phyloP scores from a whole-genome alignment of 306 rosid genomes.

The Hylodesmum podocarpum region DNA sequence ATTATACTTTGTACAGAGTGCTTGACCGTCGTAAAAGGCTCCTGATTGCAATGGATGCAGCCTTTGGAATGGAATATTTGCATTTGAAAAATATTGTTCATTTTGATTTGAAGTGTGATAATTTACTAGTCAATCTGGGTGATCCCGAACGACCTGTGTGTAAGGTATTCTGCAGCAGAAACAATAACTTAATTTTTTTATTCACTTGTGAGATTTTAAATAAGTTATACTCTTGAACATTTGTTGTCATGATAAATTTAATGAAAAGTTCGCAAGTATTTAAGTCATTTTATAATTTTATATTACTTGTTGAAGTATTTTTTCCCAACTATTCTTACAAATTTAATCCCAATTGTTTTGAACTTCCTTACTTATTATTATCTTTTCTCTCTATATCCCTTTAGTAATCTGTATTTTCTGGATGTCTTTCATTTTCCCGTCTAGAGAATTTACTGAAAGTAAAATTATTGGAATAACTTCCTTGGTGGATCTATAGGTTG shows the following conservation, averaged over 20 bases:
- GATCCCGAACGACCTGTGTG: conserved; percentile 90
- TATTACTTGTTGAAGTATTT: background rate
- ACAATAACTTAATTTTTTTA: background rate
- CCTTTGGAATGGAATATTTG: conserved; percentile 98
- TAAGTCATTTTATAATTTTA: background rate
- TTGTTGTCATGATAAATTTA: background rate
- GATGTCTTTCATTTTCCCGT: background rate
- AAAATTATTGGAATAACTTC: conserved; percentile 23
- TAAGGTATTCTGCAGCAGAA: conserved; percentile 59
- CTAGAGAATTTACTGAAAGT: background rate
- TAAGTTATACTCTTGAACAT: background rate
- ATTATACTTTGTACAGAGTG: conserved; percentile 58
- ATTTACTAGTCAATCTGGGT: conserved; percentile 88
- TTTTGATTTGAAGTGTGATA: conserved; percentile 95
- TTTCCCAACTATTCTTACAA: conserved; percentile 8
- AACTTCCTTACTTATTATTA: background rate
- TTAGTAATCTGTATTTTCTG: background rate
- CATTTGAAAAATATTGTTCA: conserved; percentile 90
- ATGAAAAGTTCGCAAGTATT: background rate
- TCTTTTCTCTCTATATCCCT: conserved; percentile 2
- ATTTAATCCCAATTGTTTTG: background rate
- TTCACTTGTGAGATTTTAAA: background rate
- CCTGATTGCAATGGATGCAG: conserved; percentile 85
- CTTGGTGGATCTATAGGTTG: conserved; percentile 55
- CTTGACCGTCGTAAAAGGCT: conserved; percentile 87